Conservation (phyloP, 1,284 basidiomycete species). For the Fistulinella staudtii region DNA sequence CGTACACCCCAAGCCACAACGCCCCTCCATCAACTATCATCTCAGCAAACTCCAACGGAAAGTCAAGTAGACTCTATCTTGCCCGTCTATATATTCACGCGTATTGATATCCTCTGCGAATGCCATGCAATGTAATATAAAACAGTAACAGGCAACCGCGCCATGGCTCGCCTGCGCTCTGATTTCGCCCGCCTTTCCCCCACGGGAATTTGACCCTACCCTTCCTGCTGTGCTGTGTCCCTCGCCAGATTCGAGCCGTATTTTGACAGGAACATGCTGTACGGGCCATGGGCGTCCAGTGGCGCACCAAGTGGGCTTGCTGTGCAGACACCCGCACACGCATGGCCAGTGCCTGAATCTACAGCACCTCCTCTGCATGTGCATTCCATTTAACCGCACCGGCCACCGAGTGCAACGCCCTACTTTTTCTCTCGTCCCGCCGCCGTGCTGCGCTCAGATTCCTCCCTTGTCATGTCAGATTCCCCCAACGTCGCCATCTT, state of each 20-base stretch:
- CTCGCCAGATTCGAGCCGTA: neutral
- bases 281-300: conserved; percentile 16
- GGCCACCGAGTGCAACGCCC: conserved; percentile 21
- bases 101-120: conserved; percentile 13
- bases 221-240: conserved; percentile 3
- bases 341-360: conserved; percentile 16
- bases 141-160: conserved; percentile 3
- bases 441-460: conserved; percentile 9
- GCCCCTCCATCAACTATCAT: conserved; percentile 82
- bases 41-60: conserved; percentile 72
- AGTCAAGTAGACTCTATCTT: conserved; percentile 50
- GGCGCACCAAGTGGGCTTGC: conserved; percentile 15
- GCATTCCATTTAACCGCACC: conserved; percentile 6
- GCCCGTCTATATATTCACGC: conserved; percentile 18
- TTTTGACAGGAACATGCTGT: conserved; percentile 16
- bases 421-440: neutral
- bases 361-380: conserved; percentile 15
- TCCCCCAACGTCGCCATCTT: conserved; percentile 49
- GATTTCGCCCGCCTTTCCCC: neutral
- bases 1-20: conserved; percentile 56
- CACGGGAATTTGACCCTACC: conserved; percentile 1
- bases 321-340: conserved; percentile 11
- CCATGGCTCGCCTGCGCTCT: neutral
- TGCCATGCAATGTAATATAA: conserved; percentile 20
- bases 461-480: conserved; percentile 27